These are phyloP conservation scores for Candida pseudofarinosa DNA, from an alignment of 805 yeast species.

Conservation along the genomic window DNA sequence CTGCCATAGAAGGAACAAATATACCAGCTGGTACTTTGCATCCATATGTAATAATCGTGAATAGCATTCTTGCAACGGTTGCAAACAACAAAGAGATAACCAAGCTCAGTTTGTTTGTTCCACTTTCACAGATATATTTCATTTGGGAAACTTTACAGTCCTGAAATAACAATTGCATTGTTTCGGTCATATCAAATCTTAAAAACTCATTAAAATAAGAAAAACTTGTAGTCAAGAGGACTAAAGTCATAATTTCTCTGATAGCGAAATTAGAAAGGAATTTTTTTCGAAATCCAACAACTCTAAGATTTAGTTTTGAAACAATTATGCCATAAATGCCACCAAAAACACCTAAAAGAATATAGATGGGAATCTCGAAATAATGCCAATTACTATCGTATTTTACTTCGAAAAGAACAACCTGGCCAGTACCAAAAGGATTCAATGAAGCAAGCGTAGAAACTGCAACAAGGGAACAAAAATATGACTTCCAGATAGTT, in stretches of 20 bases:
- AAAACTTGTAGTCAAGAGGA: conserved; percentile 66
- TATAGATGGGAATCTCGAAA: conserved; percentile 77
- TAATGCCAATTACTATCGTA: conserved; percentile 85
- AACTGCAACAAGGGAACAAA: conserved; percentile 86
- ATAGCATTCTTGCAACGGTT: conserved; percentile 60
- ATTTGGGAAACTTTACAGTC: conserved; percentile 60
- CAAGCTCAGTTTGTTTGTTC: conserved; percentile 26
- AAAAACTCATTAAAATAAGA: conserved; percentile 83
- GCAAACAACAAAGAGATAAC: conserved; percentile 62
- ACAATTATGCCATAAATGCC: conserved; percentile 84
- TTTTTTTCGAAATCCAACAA: conserved; percentile 71
- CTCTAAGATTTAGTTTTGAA: conserved; percentile 68
- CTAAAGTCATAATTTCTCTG: conserved; percentile 65
- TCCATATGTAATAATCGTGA: conserved; percentile 85
- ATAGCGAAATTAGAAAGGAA: conserved; percentile 57
- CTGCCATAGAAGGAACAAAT: conserved; percentile 94
- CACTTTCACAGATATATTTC: conserved; percentile 36
- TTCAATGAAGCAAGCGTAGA: conserved; percentile 74
- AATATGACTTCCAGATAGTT: conserved; percentile 88
- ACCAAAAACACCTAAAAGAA: conserved; percentile 82
- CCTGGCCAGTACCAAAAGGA: conserved; percentile 92
- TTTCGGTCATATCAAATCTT: conserved; percentile 88
- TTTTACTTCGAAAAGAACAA: conserved; percentile 87
- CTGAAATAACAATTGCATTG: conserved; percentile 85
- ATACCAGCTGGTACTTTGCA: conserved; percentile 97